Base-by-base conservation (phyloP, 768 basidiomycete species). In the Erythrobasidium yunnanense region DNA sequence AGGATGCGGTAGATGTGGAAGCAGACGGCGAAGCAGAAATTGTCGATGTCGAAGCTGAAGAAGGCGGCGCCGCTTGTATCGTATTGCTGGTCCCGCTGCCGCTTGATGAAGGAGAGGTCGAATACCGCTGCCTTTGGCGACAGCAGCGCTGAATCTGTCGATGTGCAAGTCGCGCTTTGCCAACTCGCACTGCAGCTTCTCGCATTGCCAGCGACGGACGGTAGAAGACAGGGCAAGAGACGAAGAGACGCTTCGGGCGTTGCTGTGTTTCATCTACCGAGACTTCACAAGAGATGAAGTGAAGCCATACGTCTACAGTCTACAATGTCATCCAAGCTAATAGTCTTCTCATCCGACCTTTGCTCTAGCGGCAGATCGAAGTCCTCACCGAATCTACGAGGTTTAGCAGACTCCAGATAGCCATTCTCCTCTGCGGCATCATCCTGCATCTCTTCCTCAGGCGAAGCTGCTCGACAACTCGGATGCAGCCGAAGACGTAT, bases 401-500 rank as follows among this genome's bases (percentile, higher is more conserved):
- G n/a, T n/a, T n/a, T n/a, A n/a, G n/a, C 33, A 8, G 29, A 45
- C 55, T 35, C 55, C n/a, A 15, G 3, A 25, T 56, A 29, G 18
- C 8, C 34, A 30, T n/a, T 35, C 2, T 51, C 60, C 6, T 23
- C 6, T 33, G 18, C 33, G 3, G 8, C 27, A 13, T 49, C 46
- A 3, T 30, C 17, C 18, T 30, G 20, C n/a, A 27, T 4, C 18
- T 63, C 60, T n/a, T 58, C 35, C 6, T 32, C 2, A 49, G n/a
- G n/a, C n/a, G n/a, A n/a, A n/a, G n/a, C n/a, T 2, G 66, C 35
- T 18, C 55, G 65, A 20, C 68, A 70, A 2, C 52, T 45, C 0
- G 69, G 69, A 33, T 72, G 67, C 2, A 72, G 65, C 46, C 66
- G 25, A 42, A 71, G 66, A 2, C 65, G 29, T n/a, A 72, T 67